Evolutionary conservation across 768 basidiomycete genomes (phyloP), one percentile per base, ranked within the genome.

Genomic region (Scleroderma bovista): DNA sequence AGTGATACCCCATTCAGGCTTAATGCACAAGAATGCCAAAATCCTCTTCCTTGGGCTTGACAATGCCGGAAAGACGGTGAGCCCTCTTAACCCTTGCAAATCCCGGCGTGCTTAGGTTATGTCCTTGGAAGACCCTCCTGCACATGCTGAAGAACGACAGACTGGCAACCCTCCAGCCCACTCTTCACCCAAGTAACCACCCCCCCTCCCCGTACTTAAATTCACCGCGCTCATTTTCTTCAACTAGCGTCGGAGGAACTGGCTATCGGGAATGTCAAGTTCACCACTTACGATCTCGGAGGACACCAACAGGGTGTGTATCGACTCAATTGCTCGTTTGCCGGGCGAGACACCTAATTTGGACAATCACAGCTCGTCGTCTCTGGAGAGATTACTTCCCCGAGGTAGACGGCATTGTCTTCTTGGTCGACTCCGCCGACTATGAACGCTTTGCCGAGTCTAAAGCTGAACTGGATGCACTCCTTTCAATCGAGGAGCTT

Each of bases 381-480:
- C 86, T 98, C 67, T 99, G 96, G 96, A 84, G 93, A 51, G 94
- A 99, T 71, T 99, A 98, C 75, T 98, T 99, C 84, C 96, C 96
- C 44, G 96, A 98, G 69, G 96, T 98, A 38, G 93, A 99, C 61
- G 95, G 93, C 16, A 97, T 99, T 61, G 84, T 98, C 64, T 99
- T 98, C 82, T 78, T 99, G 51, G 94, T 99, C 52, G 96, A 99
- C 74, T 89, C 84, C 57, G 93, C 93, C 55, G 96, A 99, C 75
- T 86, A 86, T 64, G 96, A 98, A 73, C 88, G 95, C 38, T 95
- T 99, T 72, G 69, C 85, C 8, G 96, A 98, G 72, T 91, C 91
- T 56, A 98, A 97, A 70, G 93, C 92, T 12, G 96, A 99, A 71
- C 83, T 99, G 42, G 95, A 98, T 65, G 88, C 93, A 6, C 83